phyloP scores from a whole-genome alignment of 192 early-diverging fungal species.

The Linnemannia elongata region DNA sequence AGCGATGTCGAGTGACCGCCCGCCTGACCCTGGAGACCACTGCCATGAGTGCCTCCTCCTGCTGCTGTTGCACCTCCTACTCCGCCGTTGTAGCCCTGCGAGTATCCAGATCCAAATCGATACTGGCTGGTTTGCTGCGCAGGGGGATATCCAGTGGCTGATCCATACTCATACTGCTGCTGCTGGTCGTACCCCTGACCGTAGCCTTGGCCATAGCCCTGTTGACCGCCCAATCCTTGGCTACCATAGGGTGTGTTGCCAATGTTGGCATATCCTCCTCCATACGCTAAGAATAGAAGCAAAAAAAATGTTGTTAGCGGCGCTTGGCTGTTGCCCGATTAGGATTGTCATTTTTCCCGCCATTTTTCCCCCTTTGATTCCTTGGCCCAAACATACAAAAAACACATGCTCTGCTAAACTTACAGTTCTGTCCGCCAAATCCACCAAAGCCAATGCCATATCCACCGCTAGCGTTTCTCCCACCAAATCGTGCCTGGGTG shows the following conservation, averaged over 20 bases:
- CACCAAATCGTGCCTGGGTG: constrained; percentile 1
- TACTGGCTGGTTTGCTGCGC: constrained; percentile 25
- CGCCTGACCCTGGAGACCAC: constrained; percentile 1
- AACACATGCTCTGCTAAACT: constrained; percentile 9
- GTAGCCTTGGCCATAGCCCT: constrained; percentile 28
- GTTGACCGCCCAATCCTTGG: constrained; percentile 17
- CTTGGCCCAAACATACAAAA: background rate
- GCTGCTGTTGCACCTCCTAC: background rate
- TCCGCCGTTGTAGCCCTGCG: background rate
- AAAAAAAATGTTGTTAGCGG: background rate
- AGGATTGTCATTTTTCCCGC: constrained; percentile 31
- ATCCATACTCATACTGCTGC: constrained; percentile 23
- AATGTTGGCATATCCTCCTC: constrained; percentile 33
- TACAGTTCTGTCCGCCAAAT: constrained; percentile 52
- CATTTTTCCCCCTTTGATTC: constrained; percentile 6
- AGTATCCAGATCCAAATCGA: constrained; percentile 25
- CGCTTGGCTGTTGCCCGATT: constrained; percentile 10
- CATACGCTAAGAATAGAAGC: constrained; percentile 20
- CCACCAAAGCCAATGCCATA: constrained; percentile 44
- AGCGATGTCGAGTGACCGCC: background rate
- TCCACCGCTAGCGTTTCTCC: constrained; percentile 26
- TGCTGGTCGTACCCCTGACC: constrained; percentile 16
- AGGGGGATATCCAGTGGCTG: constrained; percentile 3
- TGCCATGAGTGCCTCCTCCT: background rate
- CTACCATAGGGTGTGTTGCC: constrained; percentile 32